Evolutionary conservation across 495 filamentous ascomycete genomes (phyloP).

Genomic region (Hypoxylon trugodes): DNA sequence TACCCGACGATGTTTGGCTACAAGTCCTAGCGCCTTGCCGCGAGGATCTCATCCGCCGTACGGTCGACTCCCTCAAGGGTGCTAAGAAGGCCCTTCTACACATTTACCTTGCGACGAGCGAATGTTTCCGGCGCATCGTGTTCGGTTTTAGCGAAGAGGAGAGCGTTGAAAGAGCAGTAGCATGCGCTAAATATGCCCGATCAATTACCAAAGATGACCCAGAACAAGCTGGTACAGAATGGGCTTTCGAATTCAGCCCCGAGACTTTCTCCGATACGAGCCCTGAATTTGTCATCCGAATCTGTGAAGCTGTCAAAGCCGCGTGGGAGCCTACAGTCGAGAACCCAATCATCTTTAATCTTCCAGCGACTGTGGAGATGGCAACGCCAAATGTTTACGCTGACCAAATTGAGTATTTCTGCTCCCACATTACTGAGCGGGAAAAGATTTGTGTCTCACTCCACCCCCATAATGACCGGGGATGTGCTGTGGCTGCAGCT

Average conservation of each 20-base stretch:
- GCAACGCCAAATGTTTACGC: constrained; percentile 95
- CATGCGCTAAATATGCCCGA: constrained; percentile 84
- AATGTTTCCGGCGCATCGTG: constrained; percentile 89
- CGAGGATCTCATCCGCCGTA: constrained; percentile 88
- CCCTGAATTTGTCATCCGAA: constrained; percentile 80
- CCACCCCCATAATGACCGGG: constrained; percentile 95
- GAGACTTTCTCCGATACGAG: constrained; percentile 95
- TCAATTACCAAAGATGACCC: constrained; percentile 97
- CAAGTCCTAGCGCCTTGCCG: constrained; percentile 95
- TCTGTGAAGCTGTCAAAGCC: constrained; percentile 95
- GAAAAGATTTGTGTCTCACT: constrained; percentile 84
- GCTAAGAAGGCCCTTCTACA: constrained; percentile 96
- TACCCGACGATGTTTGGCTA: constrained; percentile 94
- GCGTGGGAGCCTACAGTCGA: constrained; percentile 87
- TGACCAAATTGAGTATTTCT: constrained; percentile 97
- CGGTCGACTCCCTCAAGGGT: constrained; percentile 88
- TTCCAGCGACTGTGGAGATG: constrained; percentile 97
- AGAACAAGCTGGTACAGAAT: constrained; percentile 75
- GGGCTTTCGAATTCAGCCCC: constrained; percentile 95
- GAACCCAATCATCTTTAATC: constrained; percentile 95
- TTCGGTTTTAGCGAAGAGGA: constrained; percentile 88
- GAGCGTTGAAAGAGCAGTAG: constrained; percentile 82
- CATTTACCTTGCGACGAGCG: constrained; percentile 94
- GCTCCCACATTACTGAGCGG: constrained; percentile 73
- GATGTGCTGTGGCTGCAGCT: constrained; percentile 83